Base-by-base conservation (phyloP, 768 basidiomycete species). In the Tylopilus subfusipes region DNA sequence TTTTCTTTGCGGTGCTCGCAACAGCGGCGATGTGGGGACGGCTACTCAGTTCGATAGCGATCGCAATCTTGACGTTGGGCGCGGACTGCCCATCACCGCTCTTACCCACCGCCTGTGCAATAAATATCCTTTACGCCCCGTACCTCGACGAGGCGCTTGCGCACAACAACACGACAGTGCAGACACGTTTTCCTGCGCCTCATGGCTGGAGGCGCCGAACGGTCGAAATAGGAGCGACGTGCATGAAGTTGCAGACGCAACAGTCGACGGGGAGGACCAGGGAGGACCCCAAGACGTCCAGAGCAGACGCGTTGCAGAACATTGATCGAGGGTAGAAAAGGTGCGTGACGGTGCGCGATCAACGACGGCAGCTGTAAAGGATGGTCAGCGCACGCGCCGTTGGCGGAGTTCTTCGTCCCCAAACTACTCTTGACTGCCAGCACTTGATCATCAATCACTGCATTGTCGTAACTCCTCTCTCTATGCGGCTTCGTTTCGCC, bases 81-180 rank as follows among this genome's bases (percentile, higher is more conserved):
- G 9, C 18, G 9, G n/a, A 38, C 36, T 38, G 36, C 19, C n/a
- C n/a, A 11, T n/a, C 10, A 38, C 77, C 78, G 58, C 84, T 87
- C 43, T 78, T 78, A 30, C 77, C 72, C 6, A 86, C 60, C 9
- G 73, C 68, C 3, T 69, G 75, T 10, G 78, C 76, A 48, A 78
- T 72, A 40, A 29, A n/a, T n/a, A n/a, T 63, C 79, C 73, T 72
- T 80, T 66, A 80, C 65, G 18, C 69, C 67, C 76, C 77, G 81
- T 5, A 75, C 70, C 56, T 75, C 76, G 14, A 78, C 67, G 29
- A 81, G 84, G 5, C 75, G 73, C 19, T 76, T 74, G 39, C 66
- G 70, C 22, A 78, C 68, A 42, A 74, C 61, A 11, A 75, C 70
- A 34, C 78, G 74, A 55, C 80, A 80, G 46, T 75, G 78, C 16